A percentile compares a stretch with the other conserved stretches of the same genome.
Conservation (phyloP, 768 basidiomycete species). For the Cubamyces sp. region DNA sequence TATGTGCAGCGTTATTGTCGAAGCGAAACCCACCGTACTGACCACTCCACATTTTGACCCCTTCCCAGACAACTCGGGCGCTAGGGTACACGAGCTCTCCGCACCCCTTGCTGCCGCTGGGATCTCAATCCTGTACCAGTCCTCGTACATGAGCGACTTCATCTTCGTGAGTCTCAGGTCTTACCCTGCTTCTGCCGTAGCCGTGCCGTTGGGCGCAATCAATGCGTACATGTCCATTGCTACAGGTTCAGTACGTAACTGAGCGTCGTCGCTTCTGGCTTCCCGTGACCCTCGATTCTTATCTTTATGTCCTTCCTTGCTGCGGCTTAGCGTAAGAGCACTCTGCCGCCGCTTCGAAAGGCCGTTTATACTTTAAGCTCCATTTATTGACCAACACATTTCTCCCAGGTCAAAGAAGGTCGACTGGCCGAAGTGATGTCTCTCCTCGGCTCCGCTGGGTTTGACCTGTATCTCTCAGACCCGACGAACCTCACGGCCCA, state of each 20-base stretch:
- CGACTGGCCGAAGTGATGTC: constrained; percentile 65
- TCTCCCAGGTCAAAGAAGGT: constrained; percentile 63
- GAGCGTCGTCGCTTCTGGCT: neutral
- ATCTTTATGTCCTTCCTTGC: constrained; percentile 6
- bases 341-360: neutral
- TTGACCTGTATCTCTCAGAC: constrained; percentile 53
- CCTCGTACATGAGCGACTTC: constrained; percentile 82
- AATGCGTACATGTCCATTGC: constrained; percentile 9
- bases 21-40: neutral
- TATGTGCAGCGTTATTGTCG: constrained; percentile 28
- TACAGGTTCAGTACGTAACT: constrained; percentile 12
- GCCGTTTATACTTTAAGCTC: too few relatives aligned
- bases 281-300: constrained; percentile 6
- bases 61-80: constrained; percentile 63
- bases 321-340: neutral
- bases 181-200: neutral
- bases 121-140: constrained; percentile 82
- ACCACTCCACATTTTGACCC: neutral
- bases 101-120: constrained; percentile 75
- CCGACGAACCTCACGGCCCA: constrained; percentile 33
- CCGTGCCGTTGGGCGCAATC: too few relatives aligned
- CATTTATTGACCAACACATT: constrained; percentile 5
- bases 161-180: constrained; percentile 60
- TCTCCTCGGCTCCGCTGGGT: constrained; percentile 62
- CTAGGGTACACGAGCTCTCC: constrained; percentile 75